Base-by-base conservation (phyloP, 257 asterid genomes). In the Solanum habrochaites region DNA sequence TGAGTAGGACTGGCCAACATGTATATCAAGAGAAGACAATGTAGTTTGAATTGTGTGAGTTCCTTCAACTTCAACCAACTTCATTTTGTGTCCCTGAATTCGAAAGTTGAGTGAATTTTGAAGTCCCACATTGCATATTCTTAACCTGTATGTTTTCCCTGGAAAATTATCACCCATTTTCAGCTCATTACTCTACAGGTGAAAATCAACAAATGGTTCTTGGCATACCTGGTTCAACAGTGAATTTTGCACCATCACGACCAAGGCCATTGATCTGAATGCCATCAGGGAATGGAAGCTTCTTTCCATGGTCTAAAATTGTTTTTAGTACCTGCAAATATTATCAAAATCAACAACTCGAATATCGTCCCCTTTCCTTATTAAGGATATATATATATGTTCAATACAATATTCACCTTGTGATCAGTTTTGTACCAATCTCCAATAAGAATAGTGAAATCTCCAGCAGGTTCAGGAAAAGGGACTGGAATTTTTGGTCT, bases 61-160 rank as follows among this genome's bases (percentile, higher is more conserved):
- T 31, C 98, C 98, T 64, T 94, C 98, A 3, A 93, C 96, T 84
- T 95, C 98, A 16, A 95, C 93, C 29, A 95, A 88, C 90, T 88
- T 91, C 98, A 95, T 91, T 13, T 13, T 39, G 87, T 95, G 98
- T 9, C 94, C 96, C 82, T 94, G 93, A 70, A 95, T 92, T 8
- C 95, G 83, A 56, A 95, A 91, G 86, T 93, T 95, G 1, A 94
- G 90, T 0, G 96, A 82, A 31, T 83, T 89, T 52, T 88, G 83
- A 9, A 95, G 87, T 23, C 98, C 98, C 3, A 95, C 94, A 71
- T 95, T 95, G 18, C 94, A 93, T 88, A 95, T 91, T 85, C 98
- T 94, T 40, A 92, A 85, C 93, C 95, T 88, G 89, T 95, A 95
- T 18, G 95, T 95, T 85, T 94, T 95, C 77, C 98, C 97, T 91